These are phyloP conservation scores for Jaapia argillacea DNA, from an alignment of 768 basidiomycete genomes.

Conservation along the genomic window DNA sequence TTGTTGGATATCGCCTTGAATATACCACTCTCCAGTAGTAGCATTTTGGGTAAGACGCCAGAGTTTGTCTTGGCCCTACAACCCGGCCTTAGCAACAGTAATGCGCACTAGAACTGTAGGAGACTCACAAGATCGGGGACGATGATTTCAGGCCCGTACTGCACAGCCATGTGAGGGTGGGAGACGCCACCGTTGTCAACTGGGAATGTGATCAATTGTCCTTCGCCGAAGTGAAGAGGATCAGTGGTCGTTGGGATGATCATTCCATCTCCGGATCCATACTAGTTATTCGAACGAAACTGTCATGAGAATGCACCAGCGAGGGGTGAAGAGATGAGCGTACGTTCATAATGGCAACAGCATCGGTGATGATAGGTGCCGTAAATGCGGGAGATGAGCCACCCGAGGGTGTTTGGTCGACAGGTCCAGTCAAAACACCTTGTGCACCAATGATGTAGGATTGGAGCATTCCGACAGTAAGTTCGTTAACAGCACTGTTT, in stretches of 20 bases:
- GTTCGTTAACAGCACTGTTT: conserved; percentile 51
- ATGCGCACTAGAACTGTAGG: background rate
- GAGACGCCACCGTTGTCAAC: conserved; percentile 28
- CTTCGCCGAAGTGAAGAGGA: conserved; percentile 21
- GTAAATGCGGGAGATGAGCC: conserved; percentile 45
- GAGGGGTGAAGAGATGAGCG: conserved; percentile 9
- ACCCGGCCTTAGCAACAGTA: background rate
- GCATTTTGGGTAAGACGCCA: conserved; percentile 48
- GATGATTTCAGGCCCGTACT: conserved; percentile 46
- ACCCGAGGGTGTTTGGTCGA: conserved; percentile 37
- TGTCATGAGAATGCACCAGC: background rate
- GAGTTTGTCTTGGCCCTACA: conserved; percentile 56
- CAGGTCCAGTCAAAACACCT: conserved; percentile 33
- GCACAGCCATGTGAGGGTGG: conserved; percentile 58
- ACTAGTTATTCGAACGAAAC: conserved; percentile 21
- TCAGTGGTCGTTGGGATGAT: conserved; percentile 38
- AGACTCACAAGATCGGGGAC: conserved; percentile 52
- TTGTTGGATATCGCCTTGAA: conserved; percentile 53
- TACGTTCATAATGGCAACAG: conserved; percentile 53
- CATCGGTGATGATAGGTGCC: conserved; percentile 38
- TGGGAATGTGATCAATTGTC: conserved; percentile 45
- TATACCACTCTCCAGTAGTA: conserved; percentile 32
- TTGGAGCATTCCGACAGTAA: conserved; percentile 33
- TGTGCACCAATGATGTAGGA: conserved; percentile 39
- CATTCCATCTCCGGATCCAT: conserved; percentile 41